These are phyloP conservation scores for Carex cristatella DNA, from an alignment of 176 grass and related monocot genomes.

Conservation along the genomic window DNA sequence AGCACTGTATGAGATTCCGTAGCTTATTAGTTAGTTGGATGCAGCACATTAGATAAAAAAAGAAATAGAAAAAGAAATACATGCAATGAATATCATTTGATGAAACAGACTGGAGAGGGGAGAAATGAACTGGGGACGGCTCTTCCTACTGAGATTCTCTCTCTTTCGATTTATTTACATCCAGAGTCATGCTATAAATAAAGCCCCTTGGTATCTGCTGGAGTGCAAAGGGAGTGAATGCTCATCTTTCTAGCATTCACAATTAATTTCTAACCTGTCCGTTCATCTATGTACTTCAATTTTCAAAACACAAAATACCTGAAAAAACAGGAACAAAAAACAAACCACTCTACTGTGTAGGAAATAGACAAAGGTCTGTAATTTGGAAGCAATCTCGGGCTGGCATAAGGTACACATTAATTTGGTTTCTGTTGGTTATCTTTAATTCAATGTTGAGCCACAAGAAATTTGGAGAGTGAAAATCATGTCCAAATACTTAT, in stretches of 20 bases:
- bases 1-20: too few relatives aligned
- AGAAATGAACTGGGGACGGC: background rate
- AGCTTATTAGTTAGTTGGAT: too few relatives aligned
- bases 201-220: background rate
- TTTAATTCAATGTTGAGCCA: background rate
- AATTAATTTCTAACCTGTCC: too few relatives aligned
- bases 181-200: background rate
- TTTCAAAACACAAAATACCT: background rate
- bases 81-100: background rate
- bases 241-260: too few relatives aligned
- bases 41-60: too few relatives aligned
- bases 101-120: background rate
- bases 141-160: background rate
- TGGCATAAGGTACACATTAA: background rate
- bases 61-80: too few relatives aligned
- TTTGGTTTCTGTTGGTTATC: background rate
- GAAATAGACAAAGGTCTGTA: background rate
- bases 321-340: background rate
- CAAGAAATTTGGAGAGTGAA: background rate
- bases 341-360: background rate
- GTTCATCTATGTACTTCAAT: too few relatives aligned
- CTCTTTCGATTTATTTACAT: too few relatives aligned
- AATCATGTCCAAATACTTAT: background rate
- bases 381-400: background rate
- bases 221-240: too few relatives aligned